Percentiles rank a stretch among this genome's conserved stretches.
Evolutionary conservation across 106 monocot genomes (phyloP).

Genomic region (Dendrobium chrysotoxum): DNA sequence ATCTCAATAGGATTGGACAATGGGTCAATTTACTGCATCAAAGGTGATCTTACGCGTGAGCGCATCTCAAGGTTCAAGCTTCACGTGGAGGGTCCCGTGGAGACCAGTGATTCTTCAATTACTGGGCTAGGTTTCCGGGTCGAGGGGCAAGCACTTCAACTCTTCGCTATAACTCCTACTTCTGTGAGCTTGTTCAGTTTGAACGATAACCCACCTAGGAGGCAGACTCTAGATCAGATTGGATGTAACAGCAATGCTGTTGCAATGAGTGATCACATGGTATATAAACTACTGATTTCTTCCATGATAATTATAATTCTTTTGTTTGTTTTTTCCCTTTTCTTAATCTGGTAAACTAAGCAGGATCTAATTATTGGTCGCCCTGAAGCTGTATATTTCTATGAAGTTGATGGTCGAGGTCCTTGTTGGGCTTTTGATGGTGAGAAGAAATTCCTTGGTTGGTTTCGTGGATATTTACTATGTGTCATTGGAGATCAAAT

Average conservation of each 20-base stretch:
- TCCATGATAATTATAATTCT: not conserved
- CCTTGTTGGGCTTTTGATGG: conserved; percentile 99
- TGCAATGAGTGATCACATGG: conserved; percentile 83
- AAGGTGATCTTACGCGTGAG: conserved; percentile 94
- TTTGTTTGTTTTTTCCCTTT: not conserved
- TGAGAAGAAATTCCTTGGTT: conserved; percentile 87
- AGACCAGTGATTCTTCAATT: conserved; percentile 37
- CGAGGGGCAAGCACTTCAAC: conserved; percentile 73
- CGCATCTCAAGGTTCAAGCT: conserved; percentile 85
- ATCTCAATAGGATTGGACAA: conserved; percentile 79
- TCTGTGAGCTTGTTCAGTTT: conserved; percentile 82
- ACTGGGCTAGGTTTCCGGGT: conserved; percentile 73
- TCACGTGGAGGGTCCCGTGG: conserved; percentile 46
- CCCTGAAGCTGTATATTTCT: conserved; percentile 96
- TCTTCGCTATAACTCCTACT: conserved; percentile 77
- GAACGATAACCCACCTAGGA: conserved; percentile 68
- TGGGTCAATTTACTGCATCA: conserved; percentile 93
- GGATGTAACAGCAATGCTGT: conserved; percentile 74
- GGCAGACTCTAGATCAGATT: conserved; percentile 83
- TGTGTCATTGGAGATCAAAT: conserved; percentile 72
- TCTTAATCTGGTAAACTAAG: conserved; percentile 3
- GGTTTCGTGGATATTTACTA: conserved; percentile 95
- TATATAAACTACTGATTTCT: conserved; percentile 20
- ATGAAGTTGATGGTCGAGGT: conserved; percentile 89
- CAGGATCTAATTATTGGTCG: conserved; percentile 95